A percentile compares a stretch with the other conserved stretches of the same genome.
Evolutionary conservation across 2,329 filamentous ascomycete species (phyloP).

Genomic region (Didymella pinodella): DNA sequence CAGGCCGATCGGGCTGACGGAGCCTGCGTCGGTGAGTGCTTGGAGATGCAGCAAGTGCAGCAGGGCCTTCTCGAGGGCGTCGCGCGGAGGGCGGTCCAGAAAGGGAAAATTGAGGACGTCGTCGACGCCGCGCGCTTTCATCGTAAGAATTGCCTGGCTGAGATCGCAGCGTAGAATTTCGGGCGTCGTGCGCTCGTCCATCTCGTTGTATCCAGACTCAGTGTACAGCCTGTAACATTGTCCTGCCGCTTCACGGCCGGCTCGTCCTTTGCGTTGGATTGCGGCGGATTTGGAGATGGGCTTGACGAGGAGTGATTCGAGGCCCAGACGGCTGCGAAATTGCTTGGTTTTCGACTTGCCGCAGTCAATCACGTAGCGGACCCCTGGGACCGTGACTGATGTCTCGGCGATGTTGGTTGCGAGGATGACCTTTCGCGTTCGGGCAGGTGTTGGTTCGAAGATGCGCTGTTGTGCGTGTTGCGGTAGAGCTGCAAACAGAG

Average conservation of each 20-base stretch:
- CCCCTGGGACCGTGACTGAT: constrained; percentile 92
- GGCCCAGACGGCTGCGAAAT: constrained; percentile 81
- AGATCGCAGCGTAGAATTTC: constrained; percentile 93
- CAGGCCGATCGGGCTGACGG: constrained; percentile 75
- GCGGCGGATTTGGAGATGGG: constrained; percentile 93
- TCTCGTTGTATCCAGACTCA: constrained; percentile 72
- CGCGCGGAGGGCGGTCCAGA: constrained; percentile 79
- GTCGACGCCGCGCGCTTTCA: constrained; percentile 89
- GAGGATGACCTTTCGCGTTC: constrained; percentile 88
- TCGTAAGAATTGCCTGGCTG: constrained; percentile 83
- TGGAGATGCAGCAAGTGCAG: constrained; percentile 80
- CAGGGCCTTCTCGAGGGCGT: constrained; percentile 82
- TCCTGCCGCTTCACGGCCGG: constrained; percentile 88
- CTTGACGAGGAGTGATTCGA: constrained; percentile 90
- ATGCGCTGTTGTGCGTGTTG: constrained; percentile 86
- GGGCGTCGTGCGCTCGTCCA: constrained; percentile 79
- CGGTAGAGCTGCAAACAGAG: constrained; percentile 88
- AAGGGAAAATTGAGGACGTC: constrained; percentile 85
- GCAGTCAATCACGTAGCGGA: constrained; percentile 89
- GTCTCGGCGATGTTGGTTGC: constrained; percentile 99
- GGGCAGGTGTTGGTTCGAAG: constrained; percentile 75
- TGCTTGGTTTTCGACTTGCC: constrained; percentile 96
- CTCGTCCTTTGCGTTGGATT: constrained; percentile 88
- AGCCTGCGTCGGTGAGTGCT: constrained; percentile 74
- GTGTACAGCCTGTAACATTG: constrained; percentile 93